Conservation (phyloP, 495 filamentous ascomycete species). For the Podospora pseudoanserina region DNA sequence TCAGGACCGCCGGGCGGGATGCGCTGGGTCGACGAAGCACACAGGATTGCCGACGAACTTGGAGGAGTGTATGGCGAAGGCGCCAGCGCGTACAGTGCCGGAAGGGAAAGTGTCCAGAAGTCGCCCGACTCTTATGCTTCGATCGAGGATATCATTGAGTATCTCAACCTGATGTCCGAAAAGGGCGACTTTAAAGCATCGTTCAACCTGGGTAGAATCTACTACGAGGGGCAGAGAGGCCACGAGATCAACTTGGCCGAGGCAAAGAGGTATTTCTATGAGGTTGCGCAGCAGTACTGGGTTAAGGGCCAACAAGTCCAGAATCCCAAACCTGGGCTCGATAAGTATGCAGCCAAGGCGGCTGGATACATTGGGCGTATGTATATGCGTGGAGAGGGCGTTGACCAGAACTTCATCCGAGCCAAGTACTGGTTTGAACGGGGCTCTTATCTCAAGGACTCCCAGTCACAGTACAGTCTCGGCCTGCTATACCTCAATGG, state of each 20-base stretch:
- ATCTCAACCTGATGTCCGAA: conserved; percentile 85
- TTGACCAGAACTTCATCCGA: conserved; percentile 69
- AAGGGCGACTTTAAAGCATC: conserved; percentile 93
- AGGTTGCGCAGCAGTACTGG: conserved; percentile 85
- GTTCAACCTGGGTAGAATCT: conserved; percentile 79
- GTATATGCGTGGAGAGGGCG: conserved; percentile 88
- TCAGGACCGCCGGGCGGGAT: conserved; percentile 90
- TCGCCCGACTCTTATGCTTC: conserved; percentile 70
- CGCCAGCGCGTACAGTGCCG: conserved; percentile 85
- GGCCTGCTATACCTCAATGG: conserved; percentile 87
- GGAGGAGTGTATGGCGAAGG: conserved; percentile 95
- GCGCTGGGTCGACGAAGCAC: conserved; percentile 67
- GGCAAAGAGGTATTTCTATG: conserved; percentile 78
- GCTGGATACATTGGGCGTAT: conserved; percentile 91
- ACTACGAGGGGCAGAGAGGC: conserved; percentile 82
- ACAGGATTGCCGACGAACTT: conserved; percentile 78
- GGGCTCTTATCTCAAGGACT: conserved; percentile 73
- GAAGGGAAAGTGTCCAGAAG: conserved; percentile 72
- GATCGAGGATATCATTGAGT: conserved; percentile 91
- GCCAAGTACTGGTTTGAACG: conserved; percentile 85
- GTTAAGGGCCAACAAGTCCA: conserved; percentile 50
- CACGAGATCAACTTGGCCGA: conserved; percentile 67
- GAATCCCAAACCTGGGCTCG: conserved; percentile 53
- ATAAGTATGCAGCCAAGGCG: conserved; percentile 82
- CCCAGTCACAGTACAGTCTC: conserved; percentile 79